These are phyloP conservation scores for Rhynchosporium graminicola DNA, from an alignment of 2,329 filamentous ascomycete genomes.

Conservation along the genomic window DNA sequence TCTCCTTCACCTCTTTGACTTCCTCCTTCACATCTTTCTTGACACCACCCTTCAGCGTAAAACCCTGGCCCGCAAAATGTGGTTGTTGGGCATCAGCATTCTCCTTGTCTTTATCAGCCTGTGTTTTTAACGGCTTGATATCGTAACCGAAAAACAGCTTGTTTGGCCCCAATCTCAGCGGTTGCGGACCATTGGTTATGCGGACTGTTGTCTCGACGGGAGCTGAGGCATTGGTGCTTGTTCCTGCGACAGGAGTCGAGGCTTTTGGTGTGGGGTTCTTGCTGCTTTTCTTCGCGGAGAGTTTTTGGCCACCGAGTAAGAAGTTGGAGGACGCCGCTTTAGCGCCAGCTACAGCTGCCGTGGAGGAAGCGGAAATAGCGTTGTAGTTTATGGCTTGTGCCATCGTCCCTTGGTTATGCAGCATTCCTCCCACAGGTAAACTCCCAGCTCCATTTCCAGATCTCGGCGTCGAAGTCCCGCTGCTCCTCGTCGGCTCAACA, in stretches of 20 bases:
- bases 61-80: slow-evolving; percentile 82
- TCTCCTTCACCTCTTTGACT: slow-evolving; percentile 27
- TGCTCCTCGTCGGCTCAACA: slow-evolving; percentile 70
- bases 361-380: slow-evolving; percentile 79
- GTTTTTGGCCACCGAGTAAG: slow-evolving; percentile 73
- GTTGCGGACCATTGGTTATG: slow-evolving; percentile 77
- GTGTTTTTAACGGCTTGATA: slow-evolving; percentile 82
- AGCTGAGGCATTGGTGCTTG: slow-evolving; percentile 43
- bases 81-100: slow-evolving; percentile 65
- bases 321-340: slow-evolving; percentile 75
- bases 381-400: slow-evolving; percentile 97
- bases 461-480: slow-evolving; percentile 84
- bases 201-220: slow-evolving; percentile 43
- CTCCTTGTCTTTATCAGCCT: slow-evolving; percentile 68
- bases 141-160: slow-evolving; percentile 98
- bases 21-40: slow-evolving; percentile 62
- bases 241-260: slow-evolving; percentile 67
- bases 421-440: slow-evolving; percentile 68
- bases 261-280: slow-evolving; percentile 74
- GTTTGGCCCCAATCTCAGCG: slow-evolving; percentile 79
- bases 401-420: slow-evolving; percentile 91
- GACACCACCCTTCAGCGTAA: slow-evolving; percentile 68
- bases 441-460: slow-evolving; percentile 53
- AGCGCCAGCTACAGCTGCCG: slow-evolving; percentile 61
- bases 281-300: slow-evolving; percentile 79